Evolutionary conservation across 768 basidiomycete genomes (phyloP).

Genomic region (Naganishia onofrii): DNA sequence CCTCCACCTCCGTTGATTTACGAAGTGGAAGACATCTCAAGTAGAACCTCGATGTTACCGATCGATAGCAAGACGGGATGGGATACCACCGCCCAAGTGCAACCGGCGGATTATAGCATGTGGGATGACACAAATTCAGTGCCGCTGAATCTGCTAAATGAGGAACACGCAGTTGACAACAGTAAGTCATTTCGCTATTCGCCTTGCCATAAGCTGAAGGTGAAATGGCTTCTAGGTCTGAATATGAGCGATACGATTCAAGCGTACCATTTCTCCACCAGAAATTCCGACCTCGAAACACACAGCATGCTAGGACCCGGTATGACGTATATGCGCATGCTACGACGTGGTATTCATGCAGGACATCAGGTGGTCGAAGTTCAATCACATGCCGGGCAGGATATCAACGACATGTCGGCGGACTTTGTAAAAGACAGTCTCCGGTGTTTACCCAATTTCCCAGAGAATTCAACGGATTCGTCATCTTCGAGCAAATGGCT

Average conservation of each 20-base stretch:
- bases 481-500: conserved; percentile 7
- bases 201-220: not conserved
- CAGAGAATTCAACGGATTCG: not conserved
- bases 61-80: not conserved
- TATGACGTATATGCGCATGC: conserved; percentile 10
- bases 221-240: not conserved
- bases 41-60: not conserved
- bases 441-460: not conserved
- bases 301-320: conserved; percentile 5
- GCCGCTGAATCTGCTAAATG: conserved; percentile 10
- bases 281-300: conserved; percentile 1
- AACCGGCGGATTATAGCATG: conserved; percentile 11
- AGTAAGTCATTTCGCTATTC: not conserved
- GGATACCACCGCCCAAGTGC: not conserved
- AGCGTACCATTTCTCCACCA: not conserved
- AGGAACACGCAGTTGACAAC: conserved; percentile 1
- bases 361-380: not conserved
- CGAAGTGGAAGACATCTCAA: conserved; percentile 3
- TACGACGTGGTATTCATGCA: not conserved
- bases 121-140: conserved; percentile 21
- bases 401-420: not conserved
- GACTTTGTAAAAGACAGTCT: not conserved
- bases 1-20: conserved; percentile 13
- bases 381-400: not conserved
- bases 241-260: conserved; percentile 5